Evolutionary conservation across 2,329 filamentous ascomycete genomes (phyloP).

Genomic region (Aspergillus pseudonomiae): DNA sequence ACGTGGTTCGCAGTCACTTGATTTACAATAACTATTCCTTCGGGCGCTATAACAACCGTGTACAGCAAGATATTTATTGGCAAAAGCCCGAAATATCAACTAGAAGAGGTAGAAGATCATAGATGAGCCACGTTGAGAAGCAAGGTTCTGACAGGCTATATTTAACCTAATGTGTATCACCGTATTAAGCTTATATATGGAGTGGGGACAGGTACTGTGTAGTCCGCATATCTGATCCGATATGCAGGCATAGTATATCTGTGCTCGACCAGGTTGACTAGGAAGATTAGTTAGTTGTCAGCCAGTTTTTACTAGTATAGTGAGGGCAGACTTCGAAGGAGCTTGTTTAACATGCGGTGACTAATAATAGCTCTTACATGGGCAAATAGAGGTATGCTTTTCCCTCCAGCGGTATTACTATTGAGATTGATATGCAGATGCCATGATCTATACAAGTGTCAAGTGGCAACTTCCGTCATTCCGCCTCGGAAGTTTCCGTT

Average conservation of each 20-base stretch:
- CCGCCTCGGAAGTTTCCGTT: background rate
- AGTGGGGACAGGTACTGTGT: background rate
- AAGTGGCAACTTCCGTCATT: background rate
- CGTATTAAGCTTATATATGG: background rate
- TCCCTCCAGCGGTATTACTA: background rate
- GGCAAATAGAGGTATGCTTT: background rate
- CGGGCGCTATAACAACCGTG: too few species aligned
- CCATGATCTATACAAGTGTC: background rate
- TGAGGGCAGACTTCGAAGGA: background rate
- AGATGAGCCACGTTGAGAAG: background rate
- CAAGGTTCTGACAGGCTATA: background rate
- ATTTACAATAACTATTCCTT: too few species aligned
- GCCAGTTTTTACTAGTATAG: too few species aligned
- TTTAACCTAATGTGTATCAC: background rate
- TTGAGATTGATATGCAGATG: background rate
- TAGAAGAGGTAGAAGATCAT: background rate
- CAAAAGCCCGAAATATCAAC: background rate
- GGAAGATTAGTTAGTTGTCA: too few species aligned
- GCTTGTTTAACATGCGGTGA: background rate
- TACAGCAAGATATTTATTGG: too few species aligned
- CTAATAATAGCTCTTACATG: background rate
- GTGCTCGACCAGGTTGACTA: background rate
- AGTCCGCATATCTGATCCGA: background rate
- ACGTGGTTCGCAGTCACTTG: too few species aligned
- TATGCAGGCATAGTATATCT: background rate